Base-by-base conservation (phyloP, 2,329 filamentous ascomycete species). In the Trichophyton schoenleinii region DNA sequence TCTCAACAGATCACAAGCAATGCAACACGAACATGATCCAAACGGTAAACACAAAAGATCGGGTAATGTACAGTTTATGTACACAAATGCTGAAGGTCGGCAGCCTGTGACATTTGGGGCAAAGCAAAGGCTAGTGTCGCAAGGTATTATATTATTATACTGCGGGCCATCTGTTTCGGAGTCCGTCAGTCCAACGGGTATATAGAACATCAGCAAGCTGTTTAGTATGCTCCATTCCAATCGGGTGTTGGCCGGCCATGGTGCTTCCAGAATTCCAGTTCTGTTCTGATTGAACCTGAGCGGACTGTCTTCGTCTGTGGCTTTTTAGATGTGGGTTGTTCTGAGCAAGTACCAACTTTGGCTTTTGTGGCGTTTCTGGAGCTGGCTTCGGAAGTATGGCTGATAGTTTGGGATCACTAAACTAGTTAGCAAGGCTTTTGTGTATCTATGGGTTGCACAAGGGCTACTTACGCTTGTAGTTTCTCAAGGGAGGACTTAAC, bases 221-320 rank as follows among this genome's bases (percentile, higher is more conserved):
- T 70, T 90, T 89, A 66, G 87, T 88, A 74, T 96, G 92, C 73
- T 96, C 91, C 89, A 96, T 92, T 1, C 91, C 92, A 1, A 85
- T 81, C 61, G 80, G 76, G 57, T 77, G 72, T 65, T 82, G 78
- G 9, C 81, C 84, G 1, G 83, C 84, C 66, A 85, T 73, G 66
- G 81, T 73, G n/a, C 58, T 58, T 1, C 44, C 71, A 67, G 63
- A 68, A 64, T 68, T 71, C 62, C 61, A 74, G 60, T 66, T 74
- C 73, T 69, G 67, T n/a, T 66, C 70, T n/a, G 70, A 59, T 22
- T 75, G 71, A 18, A 68, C 62, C 31, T 67, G 66, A 53, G 73
- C 69, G 42, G 75, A 78, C 66, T 87, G 84, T 18, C 87, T 83
- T 62, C 85, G 82, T 59, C 86, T 83, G 70, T 91, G 88, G 69